A percentile compares a stretch with the other conserved stretches of the same genome.
Conservation (phyloP, 2,329 filamentous ascomycete genomes). For the Penicillium sp. region DNA sequence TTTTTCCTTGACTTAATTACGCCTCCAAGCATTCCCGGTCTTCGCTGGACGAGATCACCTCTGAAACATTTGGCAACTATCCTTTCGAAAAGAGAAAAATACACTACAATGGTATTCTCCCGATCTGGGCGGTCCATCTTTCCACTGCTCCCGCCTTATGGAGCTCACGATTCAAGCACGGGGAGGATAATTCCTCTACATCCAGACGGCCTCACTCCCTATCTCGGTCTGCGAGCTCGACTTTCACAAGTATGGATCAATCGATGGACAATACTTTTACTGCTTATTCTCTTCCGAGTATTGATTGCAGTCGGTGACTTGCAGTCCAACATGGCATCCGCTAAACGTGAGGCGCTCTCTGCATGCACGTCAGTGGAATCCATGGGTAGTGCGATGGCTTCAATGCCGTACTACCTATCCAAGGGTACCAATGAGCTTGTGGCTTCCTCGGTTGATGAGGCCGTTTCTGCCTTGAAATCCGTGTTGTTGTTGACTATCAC, state of each 20-base stretch:
- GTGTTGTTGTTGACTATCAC: slow-evolving; percentile 77
- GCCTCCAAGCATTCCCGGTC: neutral
- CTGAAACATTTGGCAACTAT: neutral
- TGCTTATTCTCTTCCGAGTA: slow-evolving; percentile 79
- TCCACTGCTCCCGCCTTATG: slow-evolving; percentile 42
- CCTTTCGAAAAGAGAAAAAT: neutral
- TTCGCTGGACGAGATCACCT: slow-evolving; percentile 3
- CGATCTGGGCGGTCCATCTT: slow-evolving; percentile 34
- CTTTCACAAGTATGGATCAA: slow-evolving; percentile 98
- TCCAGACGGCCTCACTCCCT: slow-evolving; percentile 76
- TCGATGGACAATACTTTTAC: slow-evolving; percentile 86
- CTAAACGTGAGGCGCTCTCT: slow-evolving; percentile 76
- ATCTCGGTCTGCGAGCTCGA: slow-evolving; percentile 82
- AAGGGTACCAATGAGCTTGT: slow-evolving; percentile 83
- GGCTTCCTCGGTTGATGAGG: slow-evolving; percentile 73
- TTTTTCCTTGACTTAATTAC: neutral
- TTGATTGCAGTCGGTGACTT: slow-evolving; percentile 72
- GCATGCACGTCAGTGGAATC: slow-evolving; percentile 92
- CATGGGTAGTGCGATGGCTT: slow-evolving; percentile 91
- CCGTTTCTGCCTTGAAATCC: slow-evolving; percentile 74
- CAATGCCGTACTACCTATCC: slow-evolving; percentile 95
- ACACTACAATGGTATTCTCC: slow-evolving; percentile 32
- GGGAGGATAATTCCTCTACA: slow-evolving; percentile 56
- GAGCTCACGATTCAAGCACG: slow-evolving; percentile 49
- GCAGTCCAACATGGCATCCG: slow-evolving; percentile 69